Base-by-base conservation (phyloP, 768 basidiomycete genomes). In the Daedaleopsis nitida region DNA sequence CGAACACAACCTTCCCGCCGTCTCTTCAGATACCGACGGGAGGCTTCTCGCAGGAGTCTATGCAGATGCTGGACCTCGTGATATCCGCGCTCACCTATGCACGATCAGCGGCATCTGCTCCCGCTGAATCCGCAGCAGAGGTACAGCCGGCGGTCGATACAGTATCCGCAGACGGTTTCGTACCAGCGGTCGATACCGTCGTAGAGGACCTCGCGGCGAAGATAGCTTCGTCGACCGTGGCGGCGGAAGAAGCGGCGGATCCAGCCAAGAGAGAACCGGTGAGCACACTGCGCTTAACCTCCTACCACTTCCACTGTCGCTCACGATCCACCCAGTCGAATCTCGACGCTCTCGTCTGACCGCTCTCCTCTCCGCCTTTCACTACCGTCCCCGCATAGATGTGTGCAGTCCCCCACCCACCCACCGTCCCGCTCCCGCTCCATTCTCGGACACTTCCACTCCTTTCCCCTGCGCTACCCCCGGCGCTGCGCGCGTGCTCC, bases 271-370 rank as follows among this genome's bases (percentile, higher is more conserved):
- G 51, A n/a, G 34, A 52, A n/a, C 19, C 17, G 34, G 51, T 52
- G 37, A 27, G 51, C 21, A 52, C 32, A 3, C 32, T 3, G 17
- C 27, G 27, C 27, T 7, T 32, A 7, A 3, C 27, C 27, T 32
- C 27, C 27, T 7, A 7, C 27, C 4, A 32, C 27, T 32, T 7
- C 4, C 27, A 32, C 27, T 7, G 27, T 32, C 27, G n/a, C n/a
- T n/a, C 27, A 32, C 4, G 27, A 32, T 32, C 27, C n/a, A n/a
- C 27, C 27, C 34, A 52, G 32, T 9, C 16, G 17, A 52, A 17
- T 52, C 34, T 52, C 21, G 51, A 52, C 51, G 51, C 32, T 1
- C 51, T 52, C 37, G 51, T 52, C 27, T 52, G 32, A 52, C 11
- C 34, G 34, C 34, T 23, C 2, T 27, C 8, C 51, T 11, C 14